Evolutionary conservation across 441 rosid genomes (phyloP).

Genomic region (Erodium moschatum): DNA sequence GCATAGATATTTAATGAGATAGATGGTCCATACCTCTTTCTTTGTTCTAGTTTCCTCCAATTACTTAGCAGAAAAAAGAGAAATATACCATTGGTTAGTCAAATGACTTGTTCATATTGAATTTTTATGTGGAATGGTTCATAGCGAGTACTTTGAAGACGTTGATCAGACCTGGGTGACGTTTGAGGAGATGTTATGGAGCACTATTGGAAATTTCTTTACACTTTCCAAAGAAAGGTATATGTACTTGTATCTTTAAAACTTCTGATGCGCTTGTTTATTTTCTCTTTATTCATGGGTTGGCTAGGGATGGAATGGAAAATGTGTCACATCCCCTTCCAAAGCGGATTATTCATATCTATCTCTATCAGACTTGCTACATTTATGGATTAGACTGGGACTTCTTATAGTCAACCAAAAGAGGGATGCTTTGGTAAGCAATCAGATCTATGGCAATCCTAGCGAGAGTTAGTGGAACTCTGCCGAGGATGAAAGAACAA

Average conservation of each 20-base stretch:
- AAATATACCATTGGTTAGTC: conserved; percentile 9
- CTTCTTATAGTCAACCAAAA: too few relatives aligned
- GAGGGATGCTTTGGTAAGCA: too few relatives aligned
- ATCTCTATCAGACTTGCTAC: too few relatives aligned
- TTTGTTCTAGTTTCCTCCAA: conserved; percentile 1
- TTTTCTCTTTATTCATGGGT: conserved; percentile 5
- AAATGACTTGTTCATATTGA: conserved; percentile 18
- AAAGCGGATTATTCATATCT: too few relatives aligned
- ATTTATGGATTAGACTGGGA: too few relatives aligned
- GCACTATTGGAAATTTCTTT: conserved; percentile 66
- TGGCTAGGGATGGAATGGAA: background rate
- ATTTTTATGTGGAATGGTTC: conserved; percentile 13
- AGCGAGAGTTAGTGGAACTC: too few relatives aligned
- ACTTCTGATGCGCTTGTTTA: background rate
- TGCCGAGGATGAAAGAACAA: too few relatives aligned
- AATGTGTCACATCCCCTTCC: too few relatives aligned
- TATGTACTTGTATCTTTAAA: too few relatives aligned
- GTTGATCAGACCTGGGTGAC: conserved; percentile 96
- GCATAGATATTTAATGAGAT: background rate
- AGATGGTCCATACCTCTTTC: background rate
- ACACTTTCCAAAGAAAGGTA: conserved; percentile 98
- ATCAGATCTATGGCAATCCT: too few relatives aligned
- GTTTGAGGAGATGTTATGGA: conserved; percentile 94
- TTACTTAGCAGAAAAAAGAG: background rate
- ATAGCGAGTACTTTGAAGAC: conserved; percentile 96